Conservation (phyloP, 2,329 filamentous ascomycete species). For the Colletotrichum acutatum region DNA sequence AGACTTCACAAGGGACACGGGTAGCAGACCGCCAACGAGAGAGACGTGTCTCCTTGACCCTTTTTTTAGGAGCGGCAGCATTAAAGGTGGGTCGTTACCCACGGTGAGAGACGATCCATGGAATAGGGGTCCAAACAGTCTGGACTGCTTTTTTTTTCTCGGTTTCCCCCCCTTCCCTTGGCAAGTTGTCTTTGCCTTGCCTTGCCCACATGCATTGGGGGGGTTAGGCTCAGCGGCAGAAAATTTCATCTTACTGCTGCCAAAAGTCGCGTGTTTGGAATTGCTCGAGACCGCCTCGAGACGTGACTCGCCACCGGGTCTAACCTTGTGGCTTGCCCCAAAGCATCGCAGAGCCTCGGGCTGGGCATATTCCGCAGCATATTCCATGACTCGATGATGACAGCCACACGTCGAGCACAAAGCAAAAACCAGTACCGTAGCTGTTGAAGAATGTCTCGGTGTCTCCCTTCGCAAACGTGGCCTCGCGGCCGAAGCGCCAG, state of each 20-base stretch:
- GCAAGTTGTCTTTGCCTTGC: neutral
- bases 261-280: constrained; percentile 22
- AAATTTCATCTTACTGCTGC: constrained; percentile 5
- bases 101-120: constrained; percentile 19
- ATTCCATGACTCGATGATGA: constrained; percentile 22
- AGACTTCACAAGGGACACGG: neutral
- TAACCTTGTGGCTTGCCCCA: constrained; percentile 12
- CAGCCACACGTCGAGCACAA: neutral
- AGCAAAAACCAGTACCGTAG: neutral
- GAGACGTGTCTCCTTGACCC: constrained; percentile 23
- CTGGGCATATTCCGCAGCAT: neutral
- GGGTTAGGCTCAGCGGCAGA: constrained; percentile 11
- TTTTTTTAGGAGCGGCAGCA: constrained; percentile 19
- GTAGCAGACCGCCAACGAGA: constrained; percentile 22
- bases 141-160: neutral
- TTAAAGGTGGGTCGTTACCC: constrained; percentile 10
- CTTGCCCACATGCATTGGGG: constrained; percentile 11
- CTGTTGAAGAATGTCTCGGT: constrained; percentile 7
- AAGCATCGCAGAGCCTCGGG: constrained; percentile 13
- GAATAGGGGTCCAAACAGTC: constrained; percentile 33
- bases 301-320: constrained; percentile 22
- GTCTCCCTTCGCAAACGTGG: neutral
- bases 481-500: neutral
- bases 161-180: neutral
- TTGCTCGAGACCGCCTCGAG: constrained; percentile 2